Base-by-base conservation (phyloP, 495 filamentous ascomycete genomes). In the Penicillium coffeae region DNA sequence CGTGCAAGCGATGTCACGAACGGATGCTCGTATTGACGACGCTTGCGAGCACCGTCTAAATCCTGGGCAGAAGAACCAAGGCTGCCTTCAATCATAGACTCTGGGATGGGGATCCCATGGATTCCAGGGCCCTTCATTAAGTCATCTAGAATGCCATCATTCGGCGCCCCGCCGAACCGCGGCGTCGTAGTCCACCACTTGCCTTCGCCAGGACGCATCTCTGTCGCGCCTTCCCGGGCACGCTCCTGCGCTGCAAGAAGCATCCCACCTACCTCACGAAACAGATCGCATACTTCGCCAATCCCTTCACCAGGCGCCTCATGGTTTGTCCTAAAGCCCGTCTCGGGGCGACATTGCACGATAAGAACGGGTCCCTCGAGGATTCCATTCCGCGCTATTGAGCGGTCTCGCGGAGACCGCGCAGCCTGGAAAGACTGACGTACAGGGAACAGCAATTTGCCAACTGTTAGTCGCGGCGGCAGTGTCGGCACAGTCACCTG, bases 161-260 rank as follows among this genome's bases (percentile, higher is more conserved):
- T 82, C 32, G 79, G 65, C 9, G 84, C 83, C 32, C 86, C 87
- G 38, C 90, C 90, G 81, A 89, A 95, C 16, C 90, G 78, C 21
- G 79, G 83, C 47, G 66, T 73, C 19, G 69, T 81, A 2, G 84
- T 81, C 88, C 89, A 96, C 89, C 90, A 96, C 50, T 84, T 77
- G 3, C 80, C 84, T 45, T 89, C 83, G 2, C 88, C 88, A 6
- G 88, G 77, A 19, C 71, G 74, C 48, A 77, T 72, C 60, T 94
- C 88, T 6, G 56, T 49, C 41, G 71, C 76, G 5, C 85, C 85
- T 61, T 93, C 80, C 22, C 90, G 78, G 10, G 83, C 80, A 21
- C 90, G 81, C 61, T 94, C 88, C 68, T 96, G 90, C 0, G 89
- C 90, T 8, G 89, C 77, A 32, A 90, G 72, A 7, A 95, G 73